phyloP scores from a whole-genome alignment of 2,329 filamentous ascomycete genomes.

The Periglandula ipomoeae region DNA sequence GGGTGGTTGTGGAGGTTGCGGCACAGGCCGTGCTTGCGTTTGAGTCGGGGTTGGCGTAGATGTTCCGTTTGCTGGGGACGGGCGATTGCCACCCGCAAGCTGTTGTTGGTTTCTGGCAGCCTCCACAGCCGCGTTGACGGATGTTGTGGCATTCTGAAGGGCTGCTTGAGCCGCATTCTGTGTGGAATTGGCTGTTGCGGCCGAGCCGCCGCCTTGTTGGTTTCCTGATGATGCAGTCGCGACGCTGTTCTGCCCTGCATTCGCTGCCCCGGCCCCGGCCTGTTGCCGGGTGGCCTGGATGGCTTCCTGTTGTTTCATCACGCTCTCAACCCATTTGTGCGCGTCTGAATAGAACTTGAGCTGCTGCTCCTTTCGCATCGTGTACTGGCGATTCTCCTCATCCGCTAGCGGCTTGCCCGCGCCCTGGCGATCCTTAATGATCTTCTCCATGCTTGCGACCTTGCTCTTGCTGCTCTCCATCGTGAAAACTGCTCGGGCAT shows the following conservation, averaged over 20 bases:
- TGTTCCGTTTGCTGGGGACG: conserved; percentile 21
- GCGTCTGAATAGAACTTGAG: conserved; percentile 38
- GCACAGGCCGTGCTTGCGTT: conserved; percentile 19
- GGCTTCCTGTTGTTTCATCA: conserved; percentile 36
- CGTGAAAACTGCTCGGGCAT: conserved; percentile 36
- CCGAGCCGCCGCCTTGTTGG: conserved; percentile 15
- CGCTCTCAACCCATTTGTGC: conserved; percentile 36
- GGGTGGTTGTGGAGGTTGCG: conserved; percentile 17
- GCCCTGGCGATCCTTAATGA: conserved; percentile 31
- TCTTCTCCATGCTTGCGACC: conserved; percentile 32
- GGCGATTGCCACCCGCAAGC: conserved; percentile 18
- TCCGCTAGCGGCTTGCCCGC: conserved; percentile 34
- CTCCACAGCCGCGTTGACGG: conserved; percentile 35
- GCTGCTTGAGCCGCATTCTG: conserved; percentile 19
- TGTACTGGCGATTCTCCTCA: conserved; percentile 37
- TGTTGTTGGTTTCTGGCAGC: conserved; percentile 35
- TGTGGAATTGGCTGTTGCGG: conserved; percentile 13
- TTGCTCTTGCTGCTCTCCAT: conserved; percentile 38
- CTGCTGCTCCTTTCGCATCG: conserved; percentile 33
- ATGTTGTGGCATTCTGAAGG: conserved; percentile 25
- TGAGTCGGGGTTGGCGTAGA: conserved; percentile 15
- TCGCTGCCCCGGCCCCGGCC: background rate
- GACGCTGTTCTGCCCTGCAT: conserved; percentile 14
- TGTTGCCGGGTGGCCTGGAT: conserved; percentile 19
- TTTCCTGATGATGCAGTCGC: conserved; percentile 16